These are phyloP conservation scores for Scedosporium minutisporum DNA, from an alignment of 2,329 filamentous ascomycete species.

Conservation along the genomic window DNA sequence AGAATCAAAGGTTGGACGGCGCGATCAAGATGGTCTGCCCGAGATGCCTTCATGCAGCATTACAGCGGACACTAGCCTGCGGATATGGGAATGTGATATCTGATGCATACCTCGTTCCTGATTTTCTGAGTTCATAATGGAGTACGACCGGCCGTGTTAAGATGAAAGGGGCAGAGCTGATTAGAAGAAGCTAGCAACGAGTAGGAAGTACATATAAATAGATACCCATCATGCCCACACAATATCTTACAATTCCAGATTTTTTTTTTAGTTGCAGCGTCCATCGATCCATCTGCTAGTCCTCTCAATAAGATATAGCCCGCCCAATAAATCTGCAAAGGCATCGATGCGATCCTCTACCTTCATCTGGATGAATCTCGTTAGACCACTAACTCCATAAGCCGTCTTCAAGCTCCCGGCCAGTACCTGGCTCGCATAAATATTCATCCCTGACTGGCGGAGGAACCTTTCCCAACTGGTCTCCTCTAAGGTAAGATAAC, in stretches of 20 bases:
- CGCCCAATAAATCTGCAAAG: constrained; percentile 19
- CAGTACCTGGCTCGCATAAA: constrained; percentile 25
- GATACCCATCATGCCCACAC: neutral
- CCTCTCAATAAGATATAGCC: constrained; percentile 2
- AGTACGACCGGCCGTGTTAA: neutral
- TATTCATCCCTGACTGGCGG: constrained; percentile 25
- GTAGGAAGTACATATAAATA: neutral
- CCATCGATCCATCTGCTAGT: neutral
- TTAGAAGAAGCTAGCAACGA: neutral
- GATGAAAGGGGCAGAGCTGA: too few relatives aligned
- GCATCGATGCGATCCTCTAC: constrained; percentile 14
- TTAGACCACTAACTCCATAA: constrained; percentile 18
- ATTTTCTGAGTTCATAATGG: neutral
- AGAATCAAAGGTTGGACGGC: constrained; percentile 3
- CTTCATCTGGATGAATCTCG: constrained; percentile 21
- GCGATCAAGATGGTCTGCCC: constrained; percentile 8
- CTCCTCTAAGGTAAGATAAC: constrained; percentile 27
- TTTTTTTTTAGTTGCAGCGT: too few relatives aligned
- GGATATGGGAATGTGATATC: constrained; percentile 9
- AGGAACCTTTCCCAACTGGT: constrained; percentile 29
- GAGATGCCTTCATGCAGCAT: constrained; percentile 9
- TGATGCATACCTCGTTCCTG: neutral
- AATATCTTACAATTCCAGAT: neutral
- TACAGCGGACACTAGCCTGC: constrained; percentile 10
- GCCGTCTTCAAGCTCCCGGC: constrained; percentile 16